A percentile compares a stretch with the other conserved stretches of the same genome.
Conservation (phyloP, 2,329 filamentous ascomycete genomes). For the Fusarium musae region DNA sequence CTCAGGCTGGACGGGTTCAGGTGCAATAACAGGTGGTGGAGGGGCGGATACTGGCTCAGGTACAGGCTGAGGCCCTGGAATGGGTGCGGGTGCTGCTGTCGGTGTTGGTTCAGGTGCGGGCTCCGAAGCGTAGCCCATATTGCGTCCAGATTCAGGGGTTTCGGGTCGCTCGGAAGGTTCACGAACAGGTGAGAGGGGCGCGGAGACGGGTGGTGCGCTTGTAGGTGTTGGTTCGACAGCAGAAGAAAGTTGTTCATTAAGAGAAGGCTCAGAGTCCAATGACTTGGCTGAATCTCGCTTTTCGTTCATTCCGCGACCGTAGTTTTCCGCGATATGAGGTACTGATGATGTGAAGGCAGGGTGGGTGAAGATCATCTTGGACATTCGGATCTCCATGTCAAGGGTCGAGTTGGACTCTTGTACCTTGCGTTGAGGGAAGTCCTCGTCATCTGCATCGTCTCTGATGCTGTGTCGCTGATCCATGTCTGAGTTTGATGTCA, state of each 20-base stretch:
- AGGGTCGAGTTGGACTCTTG: conserved; percentile 45
- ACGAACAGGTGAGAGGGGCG: conserved; percentile 31
- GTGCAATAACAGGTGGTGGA: conserved; percentile 41
- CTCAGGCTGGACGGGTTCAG: conserved; percentile 54
- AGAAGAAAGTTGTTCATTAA: conserved; percentile 40
- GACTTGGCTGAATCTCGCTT: conserved; percentile 66
- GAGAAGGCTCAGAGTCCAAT: conserved; percentile 51
- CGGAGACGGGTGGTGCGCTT: conserved; percentile 14
- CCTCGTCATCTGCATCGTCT: conserved; percentile 30
- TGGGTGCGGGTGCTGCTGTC: conserved; percentile 37
- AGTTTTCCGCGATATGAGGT: conserved; percentile 50
- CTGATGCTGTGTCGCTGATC: conserved; percentile 19
- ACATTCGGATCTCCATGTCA: conserved; percentile 54
- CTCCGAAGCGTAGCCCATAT: conserved; percentile 18
- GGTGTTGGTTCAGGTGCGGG: conserved; percentile 36
- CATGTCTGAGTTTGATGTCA: conserved; percentile 53
- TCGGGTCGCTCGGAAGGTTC: conserved; percentile 25
- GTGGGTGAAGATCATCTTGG: conserved; percentile 54
- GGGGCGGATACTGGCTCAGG: conserved; percentile 30
- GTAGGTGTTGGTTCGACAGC: conserved; percentile 7
- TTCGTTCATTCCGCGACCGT: conserved; percentile 45
- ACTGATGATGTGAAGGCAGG: conserved; percentile 54
- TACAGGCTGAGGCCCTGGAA: conserved; percentile 37
- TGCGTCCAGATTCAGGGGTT: conserved; percentile 21
- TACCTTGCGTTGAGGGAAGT: conserved; percentile 31